Evolutionary conservation across 352 stramenopile genomes (phyloP), one percentile per base, ranked within the genome.

Genomic region (Phytophthora niederhauseri): DNA sequence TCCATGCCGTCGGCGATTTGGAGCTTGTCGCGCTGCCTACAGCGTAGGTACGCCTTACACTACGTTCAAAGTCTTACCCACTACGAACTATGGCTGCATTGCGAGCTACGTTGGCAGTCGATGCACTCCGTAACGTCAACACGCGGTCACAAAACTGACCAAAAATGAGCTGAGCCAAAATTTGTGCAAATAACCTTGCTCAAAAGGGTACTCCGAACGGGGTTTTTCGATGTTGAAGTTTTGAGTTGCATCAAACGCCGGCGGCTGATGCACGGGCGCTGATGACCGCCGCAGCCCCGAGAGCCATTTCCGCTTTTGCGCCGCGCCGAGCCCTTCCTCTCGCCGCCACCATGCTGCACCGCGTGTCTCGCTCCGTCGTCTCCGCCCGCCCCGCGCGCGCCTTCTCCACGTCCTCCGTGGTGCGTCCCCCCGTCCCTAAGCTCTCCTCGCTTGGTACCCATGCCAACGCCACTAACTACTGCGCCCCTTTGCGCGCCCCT

Each of bases 401-500:
- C 50, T 89, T 89, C 66, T 85, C 80, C 15, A 76, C 77, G 12
- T 78, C 80, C 7, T 70, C 66, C 12, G 76, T 80, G 48, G 71
- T 81, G 45, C 64, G 71, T 70, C 2, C 11, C 30, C n/a, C 8
- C 11, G 24, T n/a, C 28, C n/a, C 19, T n/a, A 49, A 49, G 41
- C 15, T 24, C 28, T 22, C 22, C 20, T 17, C 6, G 9, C 34
- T 41, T 15, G 9, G 4, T 41, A 41, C 17, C 34, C 34, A 3
- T 41, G 7, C 12, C 30, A 17, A 0, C 61, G 45, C 20, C n/a
- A 55, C 43, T 43, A 31, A 50, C 12, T 4, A 9, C 34, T 14
- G 36, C 19, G 19, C 8, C 49, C 19, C 36, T n/a, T 58, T 62
- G 24, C 51, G 28, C 52, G 6, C 31, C 11, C 3, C 31, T 41